Evolutionary conservation across 257 asterid species (phyloP).

Genomic region (Rubia yunnanensis): DNA sequence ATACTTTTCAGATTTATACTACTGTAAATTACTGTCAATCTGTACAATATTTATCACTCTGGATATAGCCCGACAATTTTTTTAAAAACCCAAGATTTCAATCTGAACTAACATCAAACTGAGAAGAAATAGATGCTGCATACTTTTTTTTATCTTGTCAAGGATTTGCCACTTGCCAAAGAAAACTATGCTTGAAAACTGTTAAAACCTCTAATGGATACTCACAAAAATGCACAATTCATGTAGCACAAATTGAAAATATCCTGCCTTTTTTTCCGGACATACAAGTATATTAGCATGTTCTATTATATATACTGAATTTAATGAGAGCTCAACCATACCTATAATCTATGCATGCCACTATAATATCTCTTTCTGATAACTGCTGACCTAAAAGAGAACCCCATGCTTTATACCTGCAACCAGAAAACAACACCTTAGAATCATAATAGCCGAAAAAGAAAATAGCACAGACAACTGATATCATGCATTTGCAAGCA

Average conservation of each 20-base stretch:
- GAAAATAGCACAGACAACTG: neutral
- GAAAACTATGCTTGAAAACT: neutral
- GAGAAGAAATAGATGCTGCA: neutral
- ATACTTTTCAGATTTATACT: neutral
- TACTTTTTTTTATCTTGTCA: neutral
- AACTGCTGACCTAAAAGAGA: conserved; percentile 85
- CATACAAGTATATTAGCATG: neutral
- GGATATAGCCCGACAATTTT: neutral
- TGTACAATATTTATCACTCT: neutral
- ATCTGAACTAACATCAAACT: neutral
- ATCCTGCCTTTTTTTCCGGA: neutral
- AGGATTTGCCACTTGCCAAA: neutral
- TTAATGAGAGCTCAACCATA: conserved; percentile 14
- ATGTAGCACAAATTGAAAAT: neutral
- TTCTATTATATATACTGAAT: neutral
- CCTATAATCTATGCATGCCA: conserved; percentile 99
- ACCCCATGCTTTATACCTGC: conserved; percentile 99
- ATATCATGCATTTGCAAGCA: neutral
- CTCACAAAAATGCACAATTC: no score
- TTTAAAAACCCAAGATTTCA: neutral
- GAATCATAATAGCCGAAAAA: neutral
- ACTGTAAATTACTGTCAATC: neutral
- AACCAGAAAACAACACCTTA: conserved; percentile 14
- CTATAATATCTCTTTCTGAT: conserved; percentile 88
- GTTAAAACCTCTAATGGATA: neutral